Evolutionary conservation across 257 asterid genomes (phyloP).

Genomic region (Scutellaria minor): DNA sequence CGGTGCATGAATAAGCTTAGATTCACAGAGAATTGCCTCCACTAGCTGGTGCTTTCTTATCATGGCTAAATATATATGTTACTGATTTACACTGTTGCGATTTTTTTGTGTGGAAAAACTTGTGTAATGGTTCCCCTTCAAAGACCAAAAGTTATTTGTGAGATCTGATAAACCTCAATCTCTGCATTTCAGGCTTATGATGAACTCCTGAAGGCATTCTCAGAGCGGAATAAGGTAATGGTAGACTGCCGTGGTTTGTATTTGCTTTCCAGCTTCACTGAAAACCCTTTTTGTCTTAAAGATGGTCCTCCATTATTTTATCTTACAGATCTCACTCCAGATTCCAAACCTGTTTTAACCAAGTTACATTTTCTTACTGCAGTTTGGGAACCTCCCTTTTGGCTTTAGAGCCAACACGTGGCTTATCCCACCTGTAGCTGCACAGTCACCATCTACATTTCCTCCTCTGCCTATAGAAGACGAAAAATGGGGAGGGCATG

Average conservation of each 20-base stretch:
- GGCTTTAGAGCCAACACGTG: conserved; percentile 98
- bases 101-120: neutral
- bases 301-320: conserved; percentile 18
- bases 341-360: conserved; percentile 11
- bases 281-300: conserved; percentile 12
- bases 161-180: conserved; percentile 34
- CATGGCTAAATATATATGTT: conserved; percentile 11
- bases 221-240: conserved; percentile 91
- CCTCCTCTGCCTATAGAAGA: conserved; percentile 92
- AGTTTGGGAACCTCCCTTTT: conserved; percentile 94
- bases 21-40: neutral
- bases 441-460: conserved; percentile 69
- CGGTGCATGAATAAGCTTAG: neutral
- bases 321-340: conserved; percentile 4
- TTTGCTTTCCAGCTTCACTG: conserved; percentile 29
- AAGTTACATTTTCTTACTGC: conserved; percentile 38
- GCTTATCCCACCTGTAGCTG: conserved; percentile 92
- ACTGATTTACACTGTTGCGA: conserved; percentile 10
- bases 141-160: conserved; percentile 20
- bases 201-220: conserved; percentile 91
- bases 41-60: conserved; percentile 14
- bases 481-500: conserved; percentile 95
- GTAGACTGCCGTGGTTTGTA: conserved; percentile 7
- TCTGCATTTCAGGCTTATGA: conserved; percentile 76
- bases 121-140: neutral